These are phyloP conservation scores for Stentor coeruleus DNA, from an alignment of 73 alveolate genomes.

Conservation along the genomic window DNA sequence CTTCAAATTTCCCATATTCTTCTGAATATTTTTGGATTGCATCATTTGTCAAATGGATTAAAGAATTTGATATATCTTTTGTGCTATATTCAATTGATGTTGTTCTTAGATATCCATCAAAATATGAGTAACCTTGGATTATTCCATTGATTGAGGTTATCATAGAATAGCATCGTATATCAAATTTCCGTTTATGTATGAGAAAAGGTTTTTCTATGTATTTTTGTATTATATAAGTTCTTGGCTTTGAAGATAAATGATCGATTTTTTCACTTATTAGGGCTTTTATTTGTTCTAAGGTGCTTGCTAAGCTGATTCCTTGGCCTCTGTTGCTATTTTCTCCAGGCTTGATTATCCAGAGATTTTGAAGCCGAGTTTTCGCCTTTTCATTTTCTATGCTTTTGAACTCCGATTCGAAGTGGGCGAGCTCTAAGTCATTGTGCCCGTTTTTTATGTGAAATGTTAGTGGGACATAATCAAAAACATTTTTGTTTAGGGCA, in stretches of 20 bases:
- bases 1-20: constrained; percentile 68
- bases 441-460: constrained; percentile 62
- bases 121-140: constrained; percentile 46
- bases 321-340: constrained; percentile 55
- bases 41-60: constrained; percentile 68
- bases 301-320: constrained; percentile 33
- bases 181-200: constrained; percentile 63
- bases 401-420: constrained; percentile 26
- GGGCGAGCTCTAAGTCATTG: constrained; percentile 50
- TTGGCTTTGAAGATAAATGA: constrained; percentile 29
- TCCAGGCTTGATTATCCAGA: constrained; percentile 57
- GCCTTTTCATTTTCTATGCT: constrained; percentile 29
- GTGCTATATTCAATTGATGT: constrained; percentile 49
- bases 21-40: constrained; percentile 61
- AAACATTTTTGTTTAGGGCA: constrained; percentile 48
- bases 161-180: constrained; percentile 62
- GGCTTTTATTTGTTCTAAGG: constrained; percentile 23
- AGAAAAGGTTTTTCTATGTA: constrained; percentile 66
- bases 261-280: constrained; percentile 31
- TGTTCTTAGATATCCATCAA: constrained; percentile 69
- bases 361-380: constrained; percentile 21
- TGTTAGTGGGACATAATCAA: constrained; percentile 67
- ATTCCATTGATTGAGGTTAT: constrained; percentile 61
- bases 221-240: constrained; percentile 55
- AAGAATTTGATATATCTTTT: constrained; percentile 37